Base-by-base conservation (phyloP, 1,284 basidiomycete species). In the Pulchroboletus neoregius region DNA sequence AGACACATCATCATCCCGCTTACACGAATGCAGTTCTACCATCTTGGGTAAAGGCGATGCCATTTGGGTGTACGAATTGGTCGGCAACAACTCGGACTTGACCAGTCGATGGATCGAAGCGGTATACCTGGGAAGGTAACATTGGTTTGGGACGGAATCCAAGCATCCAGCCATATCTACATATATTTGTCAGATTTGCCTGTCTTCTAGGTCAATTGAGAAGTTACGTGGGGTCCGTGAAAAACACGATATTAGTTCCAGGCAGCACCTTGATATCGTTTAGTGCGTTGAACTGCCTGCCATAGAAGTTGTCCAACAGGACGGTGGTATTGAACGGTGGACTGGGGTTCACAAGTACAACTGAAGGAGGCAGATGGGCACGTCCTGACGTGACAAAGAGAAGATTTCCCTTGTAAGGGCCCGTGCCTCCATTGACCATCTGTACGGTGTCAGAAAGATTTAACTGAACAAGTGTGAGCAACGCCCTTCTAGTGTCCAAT, bases 261-360 rank as follows among this genome's bases (percentile, higher is more conserved):
- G 83, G 82, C 50, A 88, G 83, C 3, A 90, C 70, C 57, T 84
- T 87, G 47, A 85, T 69, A 58, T 92, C 89, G 61, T 91, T 90
- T 40, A 90, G 66, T 2, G 86, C 85, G 67, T 87, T 89, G 69
- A 91, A 92, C 57, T 90, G 86, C 8, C 85, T 71, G 4, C 88
- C 88, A 56, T 78, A 84, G 60, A 72, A 84, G 65, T 84, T 88
- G 68, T 87, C 80, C 45, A 87, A 59, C n/a, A 86, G 57, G 34
- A 84, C 75, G 20, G 81, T 83, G 8, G 73, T 66, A 46, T 84
- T 82, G 63, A 78, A 72, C 0, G 87, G 87, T 11, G 76, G 57
- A 0, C 56, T 54, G 0, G 87, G 84, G 59, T 89, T 78, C 43
- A 89, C 79, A 30, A 83, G 71, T 0, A 75, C 80, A 18, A 91